phyloP scores from a whole-genome alignment of 805 yeast genomes.

The Yueomyces sp. region DNA sequence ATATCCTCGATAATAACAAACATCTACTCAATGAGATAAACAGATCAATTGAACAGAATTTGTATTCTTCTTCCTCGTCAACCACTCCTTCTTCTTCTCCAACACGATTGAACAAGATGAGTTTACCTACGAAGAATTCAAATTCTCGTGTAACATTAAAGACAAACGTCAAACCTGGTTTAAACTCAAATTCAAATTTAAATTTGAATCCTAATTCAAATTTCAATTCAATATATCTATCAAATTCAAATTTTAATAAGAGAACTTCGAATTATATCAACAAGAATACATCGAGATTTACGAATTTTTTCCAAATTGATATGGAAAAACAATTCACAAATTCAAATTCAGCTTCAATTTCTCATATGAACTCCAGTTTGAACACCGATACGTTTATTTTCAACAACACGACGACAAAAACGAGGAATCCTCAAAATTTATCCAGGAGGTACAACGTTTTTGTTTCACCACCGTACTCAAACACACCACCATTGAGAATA shows the following conservation, averaged over 20 bases:
- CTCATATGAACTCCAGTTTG: neutral
- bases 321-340: neutral
- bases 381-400: neutral
- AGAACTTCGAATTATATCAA: neutral
- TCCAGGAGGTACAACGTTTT: no score
- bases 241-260: no score
- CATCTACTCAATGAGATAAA: neutral
- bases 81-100: neutral
- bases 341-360: neutral
- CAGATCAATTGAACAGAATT: neutral
- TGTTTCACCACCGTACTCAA: neutral
- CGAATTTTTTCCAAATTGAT: neutral
- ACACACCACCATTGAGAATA: neutral
- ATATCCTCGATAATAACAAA: constrained; percentile 7
- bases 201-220: neutral
- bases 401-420: neutral
- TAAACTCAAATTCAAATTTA: neutral
- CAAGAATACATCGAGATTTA: neutral
- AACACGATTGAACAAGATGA: no score
- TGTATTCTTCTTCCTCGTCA: neutral
- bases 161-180: neutral
- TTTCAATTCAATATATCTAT: neutral
- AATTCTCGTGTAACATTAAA: neutral
- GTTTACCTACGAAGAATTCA: neutral
- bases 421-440: neutral